Evolutionary conservation across 2,329 filamentous ascomycete species (phyloP).

Genomic region (Alternaria brassicae): DNA sequence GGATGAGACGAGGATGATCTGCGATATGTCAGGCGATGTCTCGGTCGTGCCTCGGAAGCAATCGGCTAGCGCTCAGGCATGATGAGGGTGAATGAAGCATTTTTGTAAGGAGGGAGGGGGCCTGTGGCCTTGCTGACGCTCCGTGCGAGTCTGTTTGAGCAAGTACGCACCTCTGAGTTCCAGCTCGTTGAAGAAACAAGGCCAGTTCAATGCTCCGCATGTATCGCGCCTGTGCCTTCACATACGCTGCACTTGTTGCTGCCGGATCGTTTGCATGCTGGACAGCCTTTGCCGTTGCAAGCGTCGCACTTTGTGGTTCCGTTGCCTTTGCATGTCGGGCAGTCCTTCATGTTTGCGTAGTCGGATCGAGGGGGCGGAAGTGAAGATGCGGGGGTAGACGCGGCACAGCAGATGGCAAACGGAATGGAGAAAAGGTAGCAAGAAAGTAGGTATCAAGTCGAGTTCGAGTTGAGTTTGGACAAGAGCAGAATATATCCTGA

Average conservation of each 20-base stretch:
- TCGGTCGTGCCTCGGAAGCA: conserved; percentile 6
- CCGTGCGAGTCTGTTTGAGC: not conserved
- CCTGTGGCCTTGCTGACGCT: conserved; percentile 3
- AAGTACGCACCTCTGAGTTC: conserved; percentile 2
- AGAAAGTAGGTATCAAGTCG: not conserved
- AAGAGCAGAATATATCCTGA: conserved; percentile 1
- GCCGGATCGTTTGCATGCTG: conserved; percentile 39
- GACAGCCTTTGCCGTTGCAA: conserved; percentile 42
- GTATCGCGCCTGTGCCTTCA: conserved; percentile 45
- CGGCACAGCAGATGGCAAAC: not conserved
- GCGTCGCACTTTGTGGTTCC: conserved; percentile 44
- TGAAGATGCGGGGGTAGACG: conserved; percentile 13
- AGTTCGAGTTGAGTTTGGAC: not conserved
- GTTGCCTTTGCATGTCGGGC: conserved; percentile 44
- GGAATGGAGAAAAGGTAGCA: not conserved
- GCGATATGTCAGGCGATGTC: conserved; percentile 14
- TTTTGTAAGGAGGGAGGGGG: conserved; percentile 3
- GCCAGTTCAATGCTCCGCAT: conserved; percentile 34
- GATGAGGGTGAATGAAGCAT: conserved; percentile 1
- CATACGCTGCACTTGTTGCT: conserved; percentile 41
- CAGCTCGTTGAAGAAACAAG: not conserved
- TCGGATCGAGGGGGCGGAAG: conserved; percentile 15
- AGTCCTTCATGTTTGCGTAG: conserved; percentile 38
- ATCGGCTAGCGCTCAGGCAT: conserved; percentile 8
- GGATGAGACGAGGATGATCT: conserved; percentile 16